Conservation (phyloP, 148 eudicot genomes). For the Fagopyrum esculentum region DNA sequence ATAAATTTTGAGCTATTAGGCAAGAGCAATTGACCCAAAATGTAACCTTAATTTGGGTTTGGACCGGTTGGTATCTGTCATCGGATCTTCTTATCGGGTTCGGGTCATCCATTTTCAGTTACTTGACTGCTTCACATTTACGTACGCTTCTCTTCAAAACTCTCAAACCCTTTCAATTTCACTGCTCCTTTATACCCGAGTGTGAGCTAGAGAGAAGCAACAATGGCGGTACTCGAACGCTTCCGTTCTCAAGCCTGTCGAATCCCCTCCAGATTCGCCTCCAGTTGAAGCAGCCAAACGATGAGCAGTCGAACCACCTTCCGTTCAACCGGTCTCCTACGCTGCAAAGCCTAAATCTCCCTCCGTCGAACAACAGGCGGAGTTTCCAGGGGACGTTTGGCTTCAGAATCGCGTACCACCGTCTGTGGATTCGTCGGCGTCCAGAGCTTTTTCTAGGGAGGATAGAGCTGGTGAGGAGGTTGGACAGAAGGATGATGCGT, state of each 20-base stretch:
- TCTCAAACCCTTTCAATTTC: slow-evolving; percentile 1
- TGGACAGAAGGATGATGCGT: slow-evolving; percentile 17
- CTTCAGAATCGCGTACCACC: too few relatives aligned
- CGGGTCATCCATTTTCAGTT: background rate
- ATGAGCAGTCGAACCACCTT: background rate
- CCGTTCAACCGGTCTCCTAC: background rate
- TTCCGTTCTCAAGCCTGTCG: slow-evolving; percentile 4
- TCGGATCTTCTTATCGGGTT: background rate
- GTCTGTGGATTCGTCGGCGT: background rate
- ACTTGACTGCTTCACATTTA: background rate
- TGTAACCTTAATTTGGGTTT: background rate
- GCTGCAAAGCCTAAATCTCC: slow-evolving; percentile 11
- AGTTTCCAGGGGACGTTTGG: background rate
- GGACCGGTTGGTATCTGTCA: background rate
- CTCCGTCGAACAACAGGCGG: background rate
- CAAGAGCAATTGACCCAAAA: too few relatives aligned
- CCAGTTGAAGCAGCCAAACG: slow-evolving; percentile 17
- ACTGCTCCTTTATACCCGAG: background rate
- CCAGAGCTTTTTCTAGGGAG: slow-evolving; percentile 41
- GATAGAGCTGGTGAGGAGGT: slow-evolving; percentile 19
- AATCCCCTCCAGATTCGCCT: background rate
- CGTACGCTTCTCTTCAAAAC: background rate
- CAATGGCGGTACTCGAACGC: slow-evolving; percentile 13
- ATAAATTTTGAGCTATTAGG: too few relatives aligned
- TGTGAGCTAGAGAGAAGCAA: background rate